Evolutionary conservation across 192 early-diverging fungal species (phyloP), one percentile per base, ranked within the genome.

Genomic region (Coemansia javaensis): DNA sequence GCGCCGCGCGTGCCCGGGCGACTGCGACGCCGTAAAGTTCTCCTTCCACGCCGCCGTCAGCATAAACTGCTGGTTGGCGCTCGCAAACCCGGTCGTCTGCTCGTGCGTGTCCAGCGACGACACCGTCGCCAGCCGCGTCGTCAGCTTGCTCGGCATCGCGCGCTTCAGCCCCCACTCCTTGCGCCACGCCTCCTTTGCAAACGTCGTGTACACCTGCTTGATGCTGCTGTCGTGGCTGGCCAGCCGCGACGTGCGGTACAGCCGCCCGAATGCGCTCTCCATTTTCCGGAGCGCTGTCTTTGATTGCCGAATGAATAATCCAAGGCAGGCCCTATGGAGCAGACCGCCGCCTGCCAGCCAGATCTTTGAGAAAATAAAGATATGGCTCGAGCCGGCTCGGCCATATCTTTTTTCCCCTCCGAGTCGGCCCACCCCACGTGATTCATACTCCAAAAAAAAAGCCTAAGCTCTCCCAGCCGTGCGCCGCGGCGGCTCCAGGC

Each of bases 141-240:
- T 57, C 42, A 86, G 61, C 18, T 81, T 77, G n/a, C 67, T 75
- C 24, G 87, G 85, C 43, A 89, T 60, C 36, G 74, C 66, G 20
- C 85, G 84, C 69, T 89, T 89, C 55, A 89, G 49, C 13, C 87
- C 87, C 85, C 85, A 89, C 50, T 87, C 82, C 14, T 83, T 84
- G 4, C 36, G 46, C 39, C 24, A 21, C 32, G 59, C 64, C 24
- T 63, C 57, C 45, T 77, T 77, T n/a, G 62, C 51, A 20, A 77
- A 70, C 23, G 85, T 81, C 14, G 80, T 81, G 54, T 89, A 89
- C 47, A 89, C 81, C 65, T 89, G 87, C 33, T 79, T 58, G 44
- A 89, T 71, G 38, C 58, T 63, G 35, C 77, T 69, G 54, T 89
- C 84, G 48, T 68, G 86, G 38, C 81, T 78, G 9, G 87, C 80